Percentiles rank a stretch among this genome's conserved stretches.
phyloP scores from a whole-genome alignment of 139 green algal species.

The Deuterostichococcus epilithicus region DNA sequence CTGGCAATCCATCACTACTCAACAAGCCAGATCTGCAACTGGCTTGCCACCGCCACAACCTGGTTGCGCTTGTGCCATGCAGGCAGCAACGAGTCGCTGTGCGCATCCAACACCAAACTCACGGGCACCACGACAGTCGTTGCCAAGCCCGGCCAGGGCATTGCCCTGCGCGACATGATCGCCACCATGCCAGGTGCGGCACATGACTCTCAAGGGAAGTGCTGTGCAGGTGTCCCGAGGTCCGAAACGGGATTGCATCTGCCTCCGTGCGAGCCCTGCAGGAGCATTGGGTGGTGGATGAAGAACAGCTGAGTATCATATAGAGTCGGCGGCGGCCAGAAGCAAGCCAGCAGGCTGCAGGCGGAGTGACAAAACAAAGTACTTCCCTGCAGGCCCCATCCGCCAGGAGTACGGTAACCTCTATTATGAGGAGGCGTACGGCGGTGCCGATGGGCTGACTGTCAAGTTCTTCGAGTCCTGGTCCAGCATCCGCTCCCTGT shows the following conservation, averaged over 20 bases:
- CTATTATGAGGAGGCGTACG: background rate
- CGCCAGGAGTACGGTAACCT: background rate
- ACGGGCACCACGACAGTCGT: background rate
- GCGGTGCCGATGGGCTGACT: background rate
- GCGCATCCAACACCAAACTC: background rate
- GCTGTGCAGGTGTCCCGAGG: too few species aligned
- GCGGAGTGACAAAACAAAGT: too few species aligned
- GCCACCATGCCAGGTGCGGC: background rate
- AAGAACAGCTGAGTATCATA: too few species aligned
- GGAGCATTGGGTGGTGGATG: too few species aligned
- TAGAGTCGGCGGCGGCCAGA: too few species aligned
- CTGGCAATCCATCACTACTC: too few species aligned
- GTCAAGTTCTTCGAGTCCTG: conserved; percentile 1
- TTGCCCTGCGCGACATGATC: background rate
- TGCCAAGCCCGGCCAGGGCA: background rate
- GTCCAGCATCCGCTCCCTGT: background rate
- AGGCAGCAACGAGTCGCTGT: conserved; percentile 1
- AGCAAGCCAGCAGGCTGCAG: too few species aligned
- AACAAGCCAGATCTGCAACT: too few species aligned
- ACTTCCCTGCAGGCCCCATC: background rate
- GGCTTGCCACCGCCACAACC: too few species aligned
- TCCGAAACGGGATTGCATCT: too few species aligned
- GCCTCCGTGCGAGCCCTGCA: too few species aligned
- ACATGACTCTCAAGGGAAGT: too few species aligned
- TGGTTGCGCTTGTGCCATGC: background rate